Conservation (phyloP, 208 protist species). For the Trypanosoma rangeli region DNA sequence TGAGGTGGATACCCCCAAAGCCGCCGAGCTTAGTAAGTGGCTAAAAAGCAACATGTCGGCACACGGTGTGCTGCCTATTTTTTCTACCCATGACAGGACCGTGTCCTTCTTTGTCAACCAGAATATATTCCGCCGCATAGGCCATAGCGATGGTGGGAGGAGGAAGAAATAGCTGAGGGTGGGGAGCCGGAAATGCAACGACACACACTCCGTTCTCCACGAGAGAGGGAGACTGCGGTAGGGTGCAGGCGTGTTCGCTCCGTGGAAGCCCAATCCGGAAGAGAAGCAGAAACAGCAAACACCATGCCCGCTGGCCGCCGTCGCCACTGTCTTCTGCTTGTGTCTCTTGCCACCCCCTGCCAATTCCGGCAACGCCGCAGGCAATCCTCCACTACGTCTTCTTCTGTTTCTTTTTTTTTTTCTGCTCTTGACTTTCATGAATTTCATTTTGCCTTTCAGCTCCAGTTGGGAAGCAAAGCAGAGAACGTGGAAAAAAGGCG, state of each 20-base stretch:
- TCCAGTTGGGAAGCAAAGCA: background rate
- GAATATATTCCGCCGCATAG: slow-evolving; percentile 31
- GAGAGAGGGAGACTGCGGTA: no score
- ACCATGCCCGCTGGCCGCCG: no score
- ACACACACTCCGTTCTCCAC: no score
- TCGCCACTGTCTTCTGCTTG: no score
- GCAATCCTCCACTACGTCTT: background rate
- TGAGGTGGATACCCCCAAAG: slow-evolving; percentile 4
- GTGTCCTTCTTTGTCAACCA: slow-evolving; percentile 51
- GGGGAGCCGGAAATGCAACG: no score
- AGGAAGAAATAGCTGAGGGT: slow-evolving; percentile 15
- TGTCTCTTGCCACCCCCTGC: no score
- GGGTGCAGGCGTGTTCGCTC: no score
- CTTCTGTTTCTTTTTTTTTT: slow-evolving; percentile 12
- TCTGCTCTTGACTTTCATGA: slow-evolving; percentile 6
- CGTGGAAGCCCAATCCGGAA: no score
- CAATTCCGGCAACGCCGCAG: background rate
- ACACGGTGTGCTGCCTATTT: slow-evolving; percentile 42
- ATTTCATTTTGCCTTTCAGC: background rate
- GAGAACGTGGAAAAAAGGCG: background rate
- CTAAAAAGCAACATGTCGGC: slow-evolving; percentile 35
- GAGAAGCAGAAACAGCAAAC: no score
- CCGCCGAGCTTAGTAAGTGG: slow-evolving; percentile 40
- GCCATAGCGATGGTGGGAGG: slow-evolving; percentile 7
- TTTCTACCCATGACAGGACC: slow-evolving; percentile 32